These are phyloP conservation scores for Pythium plurisporium DNA, from an alignment of 352 stramenopile genomes.

Conservation along the genomic window DNA sequence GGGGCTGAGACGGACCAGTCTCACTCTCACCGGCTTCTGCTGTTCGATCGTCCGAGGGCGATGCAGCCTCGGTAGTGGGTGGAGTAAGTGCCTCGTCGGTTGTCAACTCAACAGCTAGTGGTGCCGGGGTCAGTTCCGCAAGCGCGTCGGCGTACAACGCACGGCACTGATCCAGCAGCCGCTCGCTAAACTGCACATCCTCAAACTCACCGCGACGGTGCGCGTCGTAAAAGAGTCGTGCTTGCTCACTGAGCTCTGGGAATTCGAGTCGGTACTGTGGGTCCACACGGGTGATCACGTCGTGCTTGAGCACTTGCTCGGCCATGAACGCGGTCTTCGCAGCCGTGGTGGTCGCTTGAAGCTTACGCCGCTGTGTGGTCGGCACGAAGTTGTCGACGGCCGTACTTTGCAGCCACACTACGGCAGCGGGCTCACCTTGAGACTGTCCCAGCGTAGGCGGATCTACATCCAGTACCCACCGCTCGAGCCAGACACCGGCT, in stretches of 20 bases:
- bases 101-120: not conserved
- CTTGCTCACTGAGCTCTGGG: conserved; percentile 25
- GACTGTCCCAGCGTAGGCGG: conserved; percentile 17
- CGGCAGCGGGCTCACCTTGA: conserved; percentile 13
- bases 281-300: conserved; percentile 39
- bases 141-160: conserved; percentile 7
- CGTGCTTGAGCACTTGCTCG: conserved; percentile 42
- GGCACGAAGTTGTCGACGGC: conserved; percentile 60
- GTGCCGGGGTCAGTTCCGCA: not conserved
- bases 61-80: not conserved
- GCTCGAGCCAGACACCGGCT: conserved; percentile 58
- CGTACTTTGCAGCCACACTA: conserved; percentile 46
- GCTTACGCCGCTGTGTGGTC: conserved; percentile 20
- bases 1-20: not conserved
- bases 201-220: conserved; percentile 18
- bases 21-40: not conserved
- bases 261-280: conserved; percentile 27
- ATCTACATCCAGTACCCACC: conserved; percentile 65
- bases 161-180: not conserved
- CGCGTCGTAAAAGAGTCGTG: conserved; percentile 31
- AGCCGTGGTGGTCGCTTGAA: conserved; percentile 10
- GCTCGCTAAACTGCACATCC: conserved; percentile 15
- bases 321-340: conserved; percentile 40
- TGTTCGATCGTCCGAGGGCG: not conserved
- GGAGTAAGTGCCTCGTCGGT: not conserved